Conservation (phyloP, 202 grass and related monocot genomes). For the Schoenoplectus tabernaemontani region DNA sequence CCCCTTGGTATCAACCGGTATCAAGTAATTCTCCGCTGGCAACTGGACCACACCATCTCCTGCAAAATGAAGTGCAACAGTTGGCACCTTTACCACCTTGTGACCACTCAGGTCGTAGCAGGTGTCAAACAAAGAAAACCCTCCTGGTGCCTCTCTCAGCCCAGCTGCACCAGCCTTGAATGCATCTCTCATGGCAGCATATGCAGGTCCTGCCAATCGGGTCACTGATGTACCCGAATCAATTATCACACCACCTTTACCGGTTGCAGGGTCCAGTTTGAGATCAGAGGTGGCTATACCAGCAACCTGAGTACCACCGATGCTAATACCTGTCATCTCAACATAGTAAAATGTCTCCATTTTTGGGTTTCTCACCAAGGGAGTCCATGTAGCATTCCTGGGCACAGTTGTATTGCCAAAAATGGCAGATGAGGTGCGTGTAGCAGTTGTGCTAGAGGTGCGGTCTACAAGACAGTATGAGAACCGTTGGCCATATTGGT, state of each 20-base stretch:
- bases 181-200: slow-evolving; percentile 68
- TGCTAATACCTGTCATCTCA: slow-evolving; percentile 67
- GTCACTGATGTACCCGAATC: slow-evolving; percentile 52
- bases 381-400: slow-evolving; percentile 53
- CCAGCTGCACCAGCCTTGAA: slow-evolving; percentile 45
- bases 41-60: slow-evolving; percentile 45
- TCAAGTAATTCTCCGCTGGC: slow-evolving; percentile 87
- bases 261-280: slow-evolving; percentile 49
- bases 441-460: slow-evolving; percentile 29
- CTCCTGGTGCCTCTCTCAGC: slow-evolving; percentile 45
- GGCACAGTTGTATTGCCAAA: slow-evolving; percentile 33
- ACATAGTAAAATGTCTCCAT: slow-evolving; percentile 98
- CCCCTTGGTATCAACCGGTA: slow-evolving; percentile 74
- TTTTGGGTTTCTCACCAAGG: slow-evolving; percentile 68
- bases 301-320: slow-evolving; percentile 61
- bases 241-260: slow-evolving; percentile 54
- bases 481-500: slow-evolving; percentile 68
- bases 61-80: slow-evolving; percentile 64
- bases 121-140: slow-evolving; percentile 94
- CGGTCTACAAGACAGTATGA: slow-evolving; percentile 98
- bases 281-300: slow-evolving; percentile 59
- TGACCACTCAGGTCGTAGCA: slow-evolving; percentile 81
- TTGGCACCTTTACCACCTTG: slow-evolving; percentile 75
- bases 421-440: slow-evolving; percentile 49
- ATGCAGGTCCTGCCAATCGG: slow-evolving; percentile 35